phyloP scores from a whole-genome alignment of 495 filamentous ascomycete species.

The Penicillium cataractarum region DNA sequence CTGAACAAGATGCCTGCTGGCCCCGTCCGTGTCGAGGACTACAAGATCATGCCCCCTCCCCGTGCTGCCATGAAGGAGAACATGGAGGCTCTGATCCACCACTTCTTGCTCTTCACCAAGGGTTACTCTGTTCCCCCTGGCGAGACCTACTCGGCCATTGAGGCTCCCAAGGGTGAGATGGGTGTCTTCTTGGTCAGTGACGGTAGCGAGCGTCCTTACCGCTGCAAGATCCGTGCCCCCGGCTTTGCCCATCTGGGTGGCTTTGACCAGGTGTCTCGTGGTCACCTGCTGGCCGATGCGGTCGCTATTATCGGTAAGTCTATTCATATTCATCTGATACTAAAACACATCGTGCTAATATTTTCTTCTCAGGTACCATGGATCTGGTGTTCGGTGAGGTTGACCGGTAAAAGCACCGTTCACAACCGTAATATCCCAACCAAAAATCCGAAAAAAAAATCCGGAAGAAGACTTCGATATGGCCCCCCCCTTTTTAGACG shows the following conservation, averaged over 20 bases:
- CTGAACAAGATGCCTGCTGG: constrained; percentile 98
- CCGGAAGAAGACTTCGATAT: constrained; percentile 29
- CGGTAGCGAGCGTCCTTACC: constrained; percentile 92
- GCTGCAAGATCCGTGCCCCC: constrained; percentile 96
- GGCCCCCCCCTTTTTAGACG: constrained; percentile 31
- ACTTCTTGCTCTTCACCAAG: constrained; percentile 98
- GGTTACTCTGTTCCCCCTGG: constrained; percentile 97
- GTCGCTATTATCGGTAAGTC: constrained; percentile 85
- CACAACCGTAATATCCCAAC: constrained; percentile 26
- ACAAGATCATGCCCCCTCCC: constrained; percentile 97
- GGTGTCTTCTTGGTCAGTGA: constrained; percentile 97
- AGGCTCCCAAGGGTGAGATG: constrained; percentile 99
- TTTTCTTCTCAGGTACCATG: constrained; percentile 62
- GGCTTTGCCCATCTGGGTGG: constrained; percentile 95
- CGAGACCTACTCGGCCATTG: constrained; percentile 96
- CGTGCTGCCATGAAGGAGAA: constrained; percentile 99
- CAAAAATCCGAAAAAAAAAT: constrained; percentile 29
- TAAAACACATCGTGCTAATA: constrained; percentile 15
- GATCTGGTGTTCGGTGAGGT: constrained; percentile 81
- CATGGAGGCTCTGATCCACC: constrained; percentile 99
- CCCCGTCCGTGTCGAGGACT: constrained; percentile 93
- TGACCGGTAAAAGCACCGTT: constrained; percentile 55
- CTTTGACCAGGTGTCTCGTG: constrained; percentile 89
- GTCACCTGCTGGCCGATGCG: constrained; percentile 94
- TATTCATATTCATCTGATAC: neutral